Conservation (phyloP, 495 filamentous ascomycete genomes). For the Podospora comata region DNA sequence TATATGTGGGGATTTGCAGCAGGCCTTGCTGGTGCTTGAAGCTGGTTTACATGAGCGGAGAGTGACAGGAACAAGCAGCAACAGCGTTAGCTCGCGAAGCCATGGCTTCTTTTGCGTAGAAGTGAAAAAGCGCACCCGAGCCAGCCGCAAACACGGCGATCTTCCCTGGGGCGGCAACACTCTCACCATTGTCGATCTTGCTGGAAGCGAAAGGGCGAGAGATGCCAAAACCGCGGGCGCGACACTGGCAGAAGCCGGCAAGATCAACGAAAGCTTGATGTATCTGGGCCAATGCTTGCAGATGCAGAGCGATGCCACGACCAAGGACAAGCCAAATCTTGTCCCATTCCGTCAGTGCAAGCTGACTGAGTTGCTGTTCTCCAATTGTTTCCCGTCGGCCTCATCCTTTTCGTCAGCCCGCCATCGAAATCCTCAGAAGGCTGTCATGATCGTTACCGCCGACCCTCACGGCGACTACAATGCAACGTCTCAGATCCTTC, state of each 20-base stretch:
- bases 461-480: conserved; percentile 95
- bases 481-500: conserved; percentile 90
- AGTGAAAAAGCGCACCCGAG: conserved; percentile 73
- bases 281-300: conserved; percentile 96
- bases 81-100: conserved; percentile 82
- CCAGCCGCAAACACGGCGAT: conserved; percentile 39
- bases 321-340: conserved; percentile 71
- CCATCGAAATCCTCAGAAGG: conserved; percentile 67
- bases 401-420: conserved; percentile 40
- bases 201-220: conserved; percentile 88
- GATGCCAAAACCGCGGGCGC: conserved; percentile 91
- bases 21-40: conserved; percentile 88
- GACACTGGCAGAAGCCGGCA: conserved; percentile 90
- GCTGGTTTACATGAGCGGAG: conserved; percentile 82
- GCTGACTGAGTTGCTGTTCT: conserved; percentile 92
- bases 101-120: conserved; percentile 97
- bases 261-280: conserved; percentile 98
- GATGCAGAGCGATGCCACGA: conserved; percentile 80
- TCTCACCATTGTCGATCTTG: conserved; percentile 88
- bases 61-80: conserved; percentile 86
- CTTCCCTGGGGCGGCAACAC: conserved; percentile 74
- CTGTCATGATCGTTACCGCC: conserved; percentile 94
- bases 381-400: conserved; percentile 81
- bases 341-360: conserved; percentile 96
- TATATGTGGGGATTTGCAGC: conserved; percentile 76